phyloP scores from a whole-genome alignment of 305 asterid genomes.

The Solanum hybrid region DNA sequence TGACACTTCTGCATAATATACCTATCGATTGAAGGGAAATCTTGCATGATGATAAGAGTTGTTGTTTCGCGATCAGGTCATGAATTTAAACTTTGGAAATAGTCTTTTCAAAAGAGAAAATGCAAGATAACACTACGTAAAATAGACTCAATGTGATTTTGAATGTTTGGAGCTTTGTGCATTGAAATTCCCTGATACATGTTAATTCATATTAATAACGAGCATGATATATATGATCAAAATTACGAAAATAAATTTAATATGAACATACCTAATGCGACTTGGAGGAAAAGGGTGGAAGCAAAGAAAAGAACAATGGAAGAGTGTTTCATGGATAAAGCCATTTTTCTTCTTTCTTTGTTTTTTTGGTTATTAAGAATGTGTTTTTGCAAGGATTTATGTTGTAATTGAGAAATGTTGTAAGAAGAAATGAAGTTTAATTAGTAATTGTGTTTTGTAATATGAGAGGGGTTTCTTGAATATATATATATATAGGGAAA shows the following conservation, averaged over 20 bases:
- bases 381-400: neutral
- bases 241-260: neutral
- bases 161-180: neutral
- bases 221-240: neutral
- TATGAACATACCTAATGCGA: constrained; percentile 34
- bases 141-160: neutral
- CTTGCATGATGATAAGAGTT: neutral
- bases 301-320: constrained; percentile 41
- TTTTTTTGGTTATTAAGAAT: neutral
- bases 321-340: constrained; percentile 23
- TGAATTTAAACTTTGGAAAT: neutral
- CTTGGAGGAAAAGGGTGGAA: constrained; percentile 47
- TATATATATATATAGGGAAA: neutral
- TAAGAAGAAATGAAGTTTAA: neutral
- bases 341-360: constrained; percentile 18
- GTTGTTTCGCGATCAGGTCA: neutral
- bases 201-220: neutral
- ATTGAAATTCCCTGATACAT: neutral
- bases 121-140: no score
- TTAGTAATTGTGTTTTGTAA: neutral
- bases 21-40: neutral
- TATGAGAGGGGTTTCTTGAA: neutral
- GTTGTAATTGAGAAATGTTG: neutral
- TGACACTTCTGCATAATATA: neutral
- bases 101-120: neutral